These are phyloP conservation scores for Akebia trifoliata DNA, from an alignment of 164 flowering plant genomes.

Conservation along the genomic window DNA sequence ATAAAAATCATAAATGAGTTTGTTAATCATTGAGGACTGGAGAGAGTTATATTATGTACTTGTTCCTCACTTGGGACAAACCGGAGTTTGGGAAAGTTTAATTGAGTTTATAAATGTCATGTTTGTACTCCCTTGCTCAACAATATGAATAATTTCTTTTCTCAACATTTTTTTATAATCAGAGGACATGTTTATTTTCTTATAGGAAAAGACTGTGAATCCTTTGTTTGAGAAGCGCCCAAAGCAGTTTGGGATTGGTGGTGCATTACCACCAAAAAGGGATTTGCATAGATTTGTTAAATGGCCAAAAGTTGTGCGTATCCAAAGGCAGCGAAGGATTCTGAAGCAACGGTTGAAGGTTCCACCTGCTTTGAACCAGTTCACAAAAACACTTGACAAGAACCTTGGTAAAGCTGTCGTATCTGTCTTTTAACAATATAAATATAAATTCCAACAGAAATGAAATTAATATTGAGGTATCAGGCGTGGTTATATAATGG, in stretches of 20 bases:
- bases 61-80: too few species aligned
- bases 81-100: too few species aligned
- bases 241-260: constrained; percentile 61
- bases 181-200: background rate
- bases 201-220: constrained; percentile 44
- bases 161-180: background rate
- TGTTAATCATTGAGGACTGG: too few species aligned
- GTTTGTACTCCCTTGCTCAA: background rate
- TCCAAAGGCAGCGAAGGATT: constrained; percentile 28
- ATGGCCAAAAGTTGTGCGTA: constrained; percentile 32
- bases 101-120: background rate
- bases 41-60: too few species aligned
- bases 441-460: too few species aligned
- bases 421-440: background rate
- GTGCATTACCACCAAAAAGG: constrained; percentile 29
- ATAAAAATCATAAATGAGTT: too few species aligned
- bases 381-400: constrained; percentile 30
- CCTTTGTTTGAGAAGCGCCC: constrained; percentile 70
- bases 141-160: background rate
- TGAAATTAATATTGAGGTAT: too few species aligned
- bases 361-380: constrained; percentile 32
- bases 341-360: constrained; percentile 30
- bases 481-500: too few species aligned
- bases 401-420: constrained; percentile 17
- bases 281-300: constrained; percentile 30